Percentiles rank a stretch among this genome's conserved stretches.
Conservation (phyloP, 1,139 yeast genomes). For the Candida glucosophila region DNA sequence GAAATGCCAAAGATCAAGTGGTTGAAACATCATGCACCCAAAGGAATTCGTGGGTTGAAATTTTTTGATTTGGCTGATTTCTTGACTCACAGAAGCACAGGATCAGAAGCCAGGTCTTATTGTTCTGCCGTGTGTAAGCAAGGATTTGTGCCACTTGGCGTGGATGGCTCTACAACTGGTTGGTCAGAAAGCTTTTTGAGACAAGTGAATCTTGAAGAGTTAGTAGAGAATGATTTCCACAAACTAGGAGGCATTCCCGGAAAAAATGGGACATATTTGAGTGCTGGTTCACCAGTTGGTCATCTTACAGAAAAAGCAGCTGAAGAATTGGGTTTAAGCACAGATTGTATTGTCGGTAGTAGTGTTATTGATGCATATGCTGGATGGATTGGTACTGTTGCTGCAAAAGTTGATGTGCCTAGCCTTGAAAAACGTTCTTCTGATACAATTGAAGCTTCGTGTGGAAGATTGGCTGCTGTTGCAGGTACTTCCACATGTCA, state of each 20-base stretch:
- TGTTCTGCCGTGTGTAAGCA: slow-evolving; percentile 94
- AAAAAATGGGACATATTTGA: slow-evolving; percentile 59
- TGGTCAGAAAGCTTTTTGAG: slow-evolving; percentile 80
- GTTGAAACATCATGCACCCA: slow-evolving; percentile 81
- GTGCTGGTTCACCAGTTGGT: slow-evolving; percentile 89
- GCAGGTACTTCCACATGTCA: slow-evolving; percentile 99
- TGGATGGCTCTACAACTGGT: slow-evolving; percentile 75
- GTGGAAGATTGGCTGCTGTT: slow-evolving; percentile 90
- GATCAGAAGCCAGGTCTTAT: slow-evolving; percentile 74
- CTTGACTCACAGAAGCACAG: slow-evolving; percentile 85
- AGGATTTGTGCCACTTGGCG: slow-evolving; percentile 89
- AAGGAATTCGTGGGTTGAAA: slow-evolving; percentile 57
- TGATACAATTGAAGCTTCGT: slow-evolving; percentile 46
- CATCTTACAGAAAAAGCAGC: slow-evolving; percentile 60
- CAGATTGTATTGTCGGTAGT: slow-evolving; percentile 78
- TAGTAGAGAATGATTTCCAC: slow-evolving; percentile 66
- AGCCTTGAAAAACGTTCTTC: slow-evolving; percentile 30
- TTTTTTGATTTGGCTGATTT: slow-evolving; percentile 91
- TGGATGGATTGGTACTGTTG: slow-evolving; percentile 98
- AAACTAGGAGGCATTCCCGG: slow-evolving; percentile 80
- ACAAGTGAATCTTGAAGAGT: slow-evolving; percentile 63
- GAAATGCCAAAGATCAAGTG: slow-evolving; percentile 95
- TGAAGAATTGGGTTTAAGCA: slow-evolving; percentile 73
- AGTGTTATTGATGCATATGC: slow-evolving; percentile 98
- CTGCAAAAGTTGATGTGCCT: slow-evolving; percentile 63